Percentiles rank a stretch among this genome's conserved stretches.
phyloP scores from a whole-genome alignment of 1,284 basidiomycete species.

The Moniliella sp. region DNA sequence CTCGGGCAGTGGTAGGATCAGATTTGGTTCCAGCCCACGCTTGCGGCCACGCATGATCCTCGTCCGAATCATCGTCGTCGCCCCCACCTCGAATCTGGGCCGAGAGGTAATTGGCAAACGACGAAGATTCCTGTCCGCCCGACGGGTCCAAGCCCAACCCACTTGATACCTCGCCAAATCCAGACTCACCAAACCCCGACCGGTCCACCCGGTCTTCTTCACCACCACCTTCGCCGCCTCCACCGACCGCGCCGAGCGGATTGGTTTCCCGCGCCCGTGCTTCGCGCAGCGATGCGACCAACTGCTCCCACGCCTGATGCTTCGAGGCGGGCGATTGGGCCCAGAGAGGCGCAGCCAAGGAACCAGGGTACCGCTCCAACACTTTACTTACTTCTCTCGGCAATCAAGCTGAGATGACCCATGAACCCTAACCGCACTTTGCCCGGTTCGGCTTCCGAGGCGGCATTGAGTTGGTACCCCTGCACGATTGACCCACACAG shows the following conservation, averaged over 20 bases:
- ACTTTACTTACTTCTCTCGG: constrained; percentile 68
- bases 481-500: constrained; percentile 23
- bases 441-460: constrained; percentile 12
- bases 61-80: constrained; percentile 26
- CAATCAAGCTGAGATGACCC: constrained; percentile 84
- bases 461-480: constrained; percentile 20
- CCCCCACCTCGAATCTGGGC: constrained; percentile 21
- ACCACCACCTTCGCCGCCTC: constrained; percentile 12
- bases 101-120: constrained; percentile 6
- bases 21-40: constrained; percentile 10
- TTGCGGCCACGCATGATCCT: constrained; percentile 18
- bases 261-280: too few species aligned
- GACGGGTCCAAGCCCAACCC: constrained; percentile 2
- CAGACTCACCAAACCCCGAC: constrained; percentile 24
- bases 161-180: constrained; percentile 9
- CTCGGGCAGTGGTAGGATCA: constrained; percentile 4
- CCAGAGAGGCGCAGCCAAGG: too few species aligned
- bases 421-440: constrained; percentile 51
- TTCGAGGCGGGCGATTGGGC: too few species aligned
- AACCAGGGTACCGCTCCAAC: constrained; percentile 58
- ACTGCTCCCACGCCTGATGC: too few species aligned
- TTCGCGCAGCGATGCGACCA: too few species aligned
- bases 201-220: constrained; percentile 18
- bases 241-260: too few species aligned
- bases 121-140: background rate